Evolutionary conservation across 495 filamentous ascomycete genomes (phyloP).

Genomic region (Penicillium odoratum): DNA sequence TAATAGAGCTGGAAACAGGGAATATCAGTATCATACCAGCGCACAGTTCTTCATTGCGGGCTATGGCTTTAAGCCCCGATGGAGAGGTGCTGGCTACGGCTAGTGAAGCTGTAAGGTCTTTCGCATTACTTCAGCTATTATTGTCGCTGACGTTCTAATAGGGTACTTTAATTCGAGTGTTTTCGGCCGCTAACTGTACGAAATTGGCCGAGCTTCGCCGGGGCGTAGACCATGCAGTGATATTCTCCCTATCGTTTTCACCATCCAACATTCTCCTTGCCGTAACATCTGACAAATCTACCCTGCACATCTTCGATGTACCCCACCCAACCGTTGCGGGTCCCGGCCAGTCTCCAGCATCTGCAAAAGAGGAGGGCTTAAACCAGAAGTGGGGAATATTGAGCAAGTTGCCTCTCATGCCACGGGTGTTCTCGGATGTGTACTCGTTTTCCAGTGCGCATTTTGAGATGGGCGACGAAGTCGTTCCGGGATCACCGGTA

Average conservation of each 20-base stretch:
- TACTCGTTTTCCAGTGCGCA: conserved; percentile 73
- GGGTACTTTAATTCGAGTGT: conserved; percentile 88
- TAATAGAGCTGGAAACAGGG: conserved; percentile 77
- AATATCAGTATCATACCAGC: conserved; percentile 95
- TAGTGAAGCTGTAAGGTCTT: conserved; percentile 69
- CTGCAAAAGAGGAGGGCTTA: conserved; percentile 44
- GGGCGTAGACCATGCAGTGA: conserved; percentile 81
- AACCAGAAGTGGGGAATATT: conserved; percentile 79
- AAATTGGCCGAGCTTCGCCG: conserved; percentile 80
- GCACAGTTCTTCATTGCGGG: conserved; percentile 74
- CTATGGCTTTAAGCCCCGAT: conserved; percentile 77
- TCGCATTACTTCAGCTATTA: neutral
- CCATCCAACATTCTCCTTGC: conserved; percentile 76
- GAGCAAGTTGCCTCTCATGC: conserved; percentile 74
- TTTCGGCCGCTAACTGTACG: conserved; percentile 72
- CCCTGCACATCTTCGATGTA: conserved; percentile 88
- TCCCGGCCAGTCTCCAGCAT: conserved; percentile 37
- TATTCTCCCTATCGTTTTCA: conserved; percentile 85
- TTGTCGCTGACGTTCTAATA: conserved; percentile 29
- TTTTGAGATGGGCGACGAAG: conserved; percentile 79
- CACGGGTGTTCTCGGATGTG: conserved; percentile 78
- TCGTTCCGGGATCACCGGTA: conserved; percentile 40
- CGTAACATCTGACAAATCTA: conserved; percentile 96
- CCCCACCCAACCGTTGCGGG: conserved; percentile 41
- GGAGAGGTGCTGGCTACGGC: conserved; percentile 86